These are phyloP conservation scores for Paramarasmius palmivorus DNA, from an alignment of 1,284 basidiomycete genomes.

Conservation along the genomic window DNA sequence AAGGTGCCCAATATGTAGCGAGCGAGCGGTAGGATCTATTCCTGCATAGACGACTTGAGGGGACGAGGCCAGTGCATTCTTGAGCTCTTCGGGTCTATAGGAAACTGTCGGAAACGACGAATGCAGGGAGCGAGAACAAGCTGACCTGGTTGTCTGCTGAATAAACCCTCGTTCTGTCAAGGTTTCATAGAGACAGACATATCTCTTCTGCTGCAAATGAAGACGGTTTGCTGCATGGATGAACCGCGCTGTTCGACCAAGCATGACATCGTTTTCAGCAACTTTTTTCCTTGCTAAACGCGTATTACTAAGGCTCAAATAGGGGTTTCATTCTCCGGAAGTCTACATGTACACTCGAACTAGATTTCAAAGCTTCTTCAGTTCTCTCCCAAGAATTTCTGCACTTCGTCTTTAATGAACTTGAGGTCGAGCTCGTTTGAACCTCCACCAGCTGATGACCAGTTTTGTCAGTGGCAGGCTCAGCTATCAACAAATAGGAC, in stretches of 20 bases:
- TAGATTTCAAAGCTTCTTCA: too few relatives aligned
- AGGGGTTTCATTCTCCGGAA: not conserved
- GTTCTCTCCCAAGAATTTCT: slow-evolving; percentile 35
- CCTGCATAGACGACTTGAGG: slow-evolving; percentile 80
- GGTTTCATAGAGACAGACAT: slow-evolving; percentile 35
- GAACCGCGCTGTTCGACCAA: not conserved
- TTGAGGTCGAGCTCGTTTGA: slow-evolving; percentile 33
- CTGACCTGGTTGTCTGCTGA: slow-evolving; percentile 44
- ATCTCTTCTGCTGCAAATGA: not conserved
- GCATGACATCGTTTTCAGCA: not conserved
- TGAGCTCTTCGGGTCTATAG: slow-evolving; percentile 38
- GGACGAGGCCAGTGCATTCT: slow-evolving; percentile 30
- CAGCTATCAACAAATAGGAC: not conserved
- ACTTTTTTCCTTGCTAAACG: not conserved
- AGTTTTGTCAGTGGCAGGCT: not conserved
- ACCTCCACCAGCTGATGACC: slow-evolving; percentile 40
- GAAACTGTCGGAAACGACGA: slow-evolving; percentile 10
- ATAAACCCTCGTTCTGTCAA: slow-evolving; percentile 46
- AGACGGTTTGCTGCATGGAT: not conserved
- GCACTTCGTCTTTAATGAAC: slow-evolving; percentile 38
- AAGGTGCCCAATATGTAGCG: slow-evolving; percentile 93
- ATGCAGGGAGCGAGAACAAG: slow-evolving; percentile 7
- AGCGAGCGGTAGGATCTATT: slow-evolving; percentile 89
- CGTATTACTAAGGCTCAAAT: not conserved
- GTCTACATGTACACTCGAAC: too few relatives aligned